Conservation (phyloP, 768 basidiomycete species). For the Lentinula raphanica region DNA sequence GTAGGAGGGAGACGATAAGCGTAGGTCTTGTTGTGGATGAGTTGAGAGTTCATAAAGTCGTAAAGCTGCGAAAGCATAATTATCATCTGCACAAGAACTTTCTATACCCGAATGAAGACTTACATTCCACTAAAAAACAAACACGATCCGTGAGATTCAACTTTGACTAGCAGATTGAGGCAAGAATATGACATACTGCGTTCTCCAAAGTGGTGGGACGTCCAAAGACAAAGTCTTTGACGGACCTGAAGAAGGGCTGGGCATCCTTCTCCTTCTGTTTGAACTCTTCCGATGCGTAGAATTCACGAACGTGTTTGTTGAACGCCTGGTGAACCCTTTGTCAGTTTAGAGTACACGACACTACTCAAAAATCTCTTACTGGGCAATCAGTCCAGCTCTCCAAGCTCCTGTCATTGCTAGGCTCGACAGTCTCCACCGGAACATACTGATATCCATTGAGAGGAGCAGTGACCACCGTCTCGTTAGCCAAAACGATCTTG, state of each 20-base stretch:
- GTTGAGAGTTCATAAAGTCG: slow-evolving; percentile 73
- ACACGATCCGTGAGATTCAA: slow-evolving; percentile 15
- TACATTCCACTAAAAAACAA: slow-evolving; percentile 72
- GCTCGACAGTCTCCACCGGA: slow-evolving; percentile 88
- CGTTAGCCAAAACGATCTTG: slow-evolving; percentile 75
- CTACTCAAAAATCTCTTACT: slow-evolving; percentile 23
- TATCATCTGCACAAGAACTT: too few relatives aligned
- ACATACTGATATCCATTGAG: slow-evolving; percentile 85
- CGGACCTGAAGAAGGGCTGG: slow-evolving; percentile 56
- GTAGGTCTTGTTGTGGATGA: slow-evolving; percentile 79
- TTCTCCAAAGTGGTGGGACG: slow-evolving; percentile 64
- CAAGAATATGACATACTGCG: slow-evolving; percentile 40
- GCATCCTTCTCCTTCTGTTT: slow-evolving; percentile 54
- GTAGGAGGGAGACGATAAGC: slow-evolving; percentile 77
- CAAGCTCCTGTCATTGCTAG: slow-evolving; percentile 74
- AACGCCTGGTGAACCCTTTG: slow-evolving; percentile 28
- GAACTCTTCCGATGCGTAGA: slow-evolving; percentile 63
- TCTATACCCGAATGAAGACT: slow-evolving; percentile 24
- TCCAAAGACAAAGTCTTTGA: slow-evolving; percentile 70
- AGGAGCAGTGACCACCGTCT: slow-evolving; percentile 63
- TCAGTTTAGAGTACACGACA: not conserved
- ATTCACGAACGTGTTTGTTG: slow-evolving; percentile 53
- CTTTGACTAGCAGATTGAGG: not conserved
- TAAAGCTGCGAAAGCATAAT: slow-evolving; percentile 46
- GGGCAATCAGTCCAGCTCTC: slow-evolving; percentile 74